phyloP scores from a whole-genome alignment of 108 stramenopile genomes.

The Cylindrotheca fusiformis region DNA sequence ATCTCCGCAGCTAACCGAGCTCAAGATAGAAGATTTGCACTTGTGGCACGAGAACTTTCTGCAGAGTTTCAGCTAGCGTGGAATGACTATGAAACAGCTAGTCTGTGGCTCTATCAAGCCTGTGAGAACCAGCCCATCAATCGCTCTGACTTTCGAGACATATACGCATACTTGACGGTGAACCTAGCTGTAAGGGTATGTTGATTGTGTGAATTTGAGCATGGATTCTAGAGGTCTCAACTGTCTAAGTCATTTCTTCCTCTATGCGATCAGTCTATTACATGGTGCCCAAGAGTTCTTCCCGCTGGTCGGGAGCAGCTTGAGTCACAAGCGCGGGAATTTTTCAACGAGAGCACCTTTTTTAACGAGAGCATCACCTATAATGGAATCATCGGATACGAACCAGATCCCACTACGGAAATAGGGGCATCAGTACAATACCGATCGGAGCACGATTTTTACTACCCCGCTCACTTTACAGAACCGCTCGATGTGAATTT shows the following conservation, averaged over 20 bases:
- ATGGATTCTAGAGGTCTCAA: too few species aligned
- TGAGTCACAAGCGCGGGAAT: constrained; percentile 32
- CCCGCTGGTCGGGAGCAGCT: constrained; percentile 20
- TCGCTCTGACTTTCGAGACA: constrained; percentile 11
- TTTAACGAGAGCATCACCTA: constrained; percentile 32
- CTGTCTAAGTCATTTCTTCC: too few species aligned
- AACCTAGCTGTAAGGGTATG: background rate
- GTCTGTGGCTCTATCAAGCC: constrained; percentile 18
- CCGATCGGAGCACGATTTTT: constrained; percentile 9
- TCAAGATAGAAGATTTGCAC: constrained; percentile 4
- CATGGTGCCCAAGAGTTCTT: constrained; percentile 23
- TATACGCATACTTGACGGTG: constrained; percentile 14
- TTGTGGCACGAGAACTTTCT: constrained; percentile 8
- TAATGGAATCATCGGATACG: constrained; percentile 28
- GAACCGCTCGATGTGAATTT: constrained; percentile 4
- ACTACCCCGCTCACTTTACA: constrained; percentile 20
- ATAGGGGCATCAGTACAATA: background rate
- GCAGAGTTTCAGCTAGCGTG: constrained; percentile 4
- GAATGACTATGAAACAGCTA: constrained; percentile 16
- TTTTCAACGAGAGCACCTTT: constrained; percentile 19
- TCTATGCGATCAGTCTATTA: background rate
- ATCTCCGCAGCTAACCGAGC: constrained; percentile 2
- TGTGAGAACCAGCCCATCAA: constrained; percentile 7
- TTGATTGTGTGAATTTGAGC: constrained; percentile 19
- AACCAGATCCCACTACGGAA: background rate